Evolutionary conservation across 768 basidiomycete species (phyloP).

Genomic region (Favolaschia claudopus): DNA sequence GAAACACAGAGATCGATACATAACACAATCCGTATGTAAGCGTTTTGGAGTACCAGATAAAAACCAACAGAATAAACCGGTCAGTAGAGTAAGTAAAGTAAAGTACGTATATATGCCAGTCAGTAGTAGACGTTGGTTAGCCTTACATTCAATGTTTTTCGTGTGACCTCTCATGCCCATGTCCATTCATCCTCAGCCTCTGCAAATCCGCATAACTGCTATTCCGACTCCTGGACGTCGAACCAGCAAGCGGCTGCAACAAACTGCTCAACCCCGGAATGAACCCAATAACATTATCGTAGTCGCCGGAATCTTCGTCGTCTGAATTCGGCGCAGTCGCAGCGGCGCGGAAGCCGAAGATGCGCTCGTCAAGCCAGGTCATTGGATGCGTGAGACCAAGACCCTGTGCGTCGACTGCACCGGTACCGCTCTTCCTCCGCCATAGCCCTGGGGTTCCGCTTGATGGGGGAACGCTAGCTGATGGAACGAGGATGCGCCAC

Average conservation of each 20-base stretch:
- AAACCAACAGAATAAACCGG: too few species aligned
- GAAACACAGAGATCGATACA: too few species aligned
- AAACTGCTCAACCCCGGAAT: slow-evolving; percentile 43
- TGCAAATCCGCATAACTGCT: slow-evolving; percentile 25
- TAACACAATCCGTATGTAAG: too few species aligned
- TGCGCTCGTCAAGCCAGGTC: slow-evolving; percentile 93
- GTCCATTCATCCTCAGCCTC: slow-evolving; percentile 13
- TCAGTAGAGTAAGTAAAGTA: too few species aligned
- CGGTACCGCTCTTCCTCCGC: slow-evolving; percentile 80
- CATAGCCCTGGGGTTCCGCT: slow-evolving; percentile 77
- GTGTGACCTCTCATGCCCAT: background rate
- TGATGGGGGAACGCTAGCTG: slow-evolving; percentile 86
- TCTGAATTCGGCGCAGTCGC: slow-evolving; percentile 74
- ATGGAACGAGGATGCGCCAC: slow-evolving; percentile 84
- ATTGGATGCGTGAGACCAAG: slow-evolving; percentile 77
- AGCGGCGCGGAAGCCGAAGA: slow-evolving; percentile 81
- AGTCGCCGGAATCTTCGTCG: slow-evolving; percentile 92
- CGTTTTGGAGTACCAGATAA: too few species aligned
- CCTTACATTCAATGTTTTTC: background rate
- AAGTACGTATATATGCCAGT: too few species aligned
- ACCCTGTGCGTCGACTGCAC: slow-evolving; percentile 87
- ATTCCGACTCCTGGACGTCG: slow-evolving; percentile 16
- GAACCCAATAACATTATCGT: slow-evolving; percentile 85
- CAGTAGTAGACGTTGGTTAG: too few species aligned
- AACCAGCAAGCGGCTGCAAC: background rate